Evolutionary conservation across 768 basidiomycete species (phyloP).

Genomic region (Boletus coccyginus): DNA sequence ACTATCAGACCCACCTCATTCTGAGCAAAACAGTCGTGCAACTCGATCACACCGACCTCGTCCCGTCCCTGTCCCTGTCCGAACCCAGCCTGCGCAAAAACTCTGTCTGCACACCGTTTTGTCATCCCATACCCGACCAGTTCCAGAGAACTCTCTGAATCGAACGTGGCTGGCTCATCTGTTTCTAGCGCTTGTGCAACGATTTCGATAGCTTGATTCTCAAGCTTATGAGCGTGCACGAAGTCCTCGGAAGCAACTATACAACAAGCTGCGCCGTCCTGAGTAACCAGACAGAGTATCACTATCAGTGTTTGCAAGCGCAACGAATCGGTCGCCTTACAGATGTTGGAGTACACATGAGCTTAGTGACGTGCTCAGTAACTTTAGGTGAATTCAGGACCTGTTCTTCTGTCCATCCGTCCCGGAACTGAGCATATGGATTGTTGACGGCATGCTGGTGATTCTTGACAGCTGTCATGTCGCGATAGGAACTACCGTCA

Average conservation of each 20-base stretch:
- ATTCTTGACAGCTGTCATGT: constrained; percentile 65
- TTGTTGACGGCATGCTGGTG: constrained; percentile 77
- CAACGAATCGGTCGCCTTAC: constrained; percentile 34
- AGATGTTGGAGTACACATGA: constrained; percentile 86
- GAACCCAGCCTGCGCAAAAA: constrained; percentile 69
- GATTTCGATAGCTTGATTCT: constrained; percentile 85
- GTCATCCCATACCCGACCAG: constrained; percentile 75
- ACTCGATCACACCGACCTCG: constrained; percentile 75
- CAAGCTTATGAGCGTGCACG: constrained; percentile 62
- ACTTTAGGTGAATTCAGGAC: constrained; percentile 65
- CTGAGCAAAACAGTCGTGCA: constrained; percentile 82
- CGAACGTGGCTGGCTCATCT: constrained; percentile 60
- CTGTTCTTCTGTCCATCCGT: constrained; percentile 71
- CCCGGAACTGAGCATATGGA: constrained; percentile 79
- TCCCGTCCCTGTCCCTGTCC: constrained; percentile 57
- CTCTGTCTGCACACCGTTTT: constrained; percentile 60
- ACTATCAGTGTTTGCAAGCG: neutral
- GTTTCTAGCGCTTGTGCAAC: constrained; percentile 62
- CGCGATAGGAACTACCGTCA: neutral
- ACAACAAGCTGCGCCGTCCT: constrained; percentile 76
- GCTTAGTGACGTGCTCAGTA: constrained; percentile 67
- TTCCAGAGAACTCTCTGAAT: constrained; percentile 67
- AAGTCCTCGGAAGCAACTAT: constrained; percentile 78
- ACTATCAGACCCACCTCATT: constrained; percentile 54
- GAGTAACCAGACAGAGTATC: neutral